Evolutionary conservation across 345 rosid species (phyloP).

Genomic region (Salix koriyanagi): DNA sequence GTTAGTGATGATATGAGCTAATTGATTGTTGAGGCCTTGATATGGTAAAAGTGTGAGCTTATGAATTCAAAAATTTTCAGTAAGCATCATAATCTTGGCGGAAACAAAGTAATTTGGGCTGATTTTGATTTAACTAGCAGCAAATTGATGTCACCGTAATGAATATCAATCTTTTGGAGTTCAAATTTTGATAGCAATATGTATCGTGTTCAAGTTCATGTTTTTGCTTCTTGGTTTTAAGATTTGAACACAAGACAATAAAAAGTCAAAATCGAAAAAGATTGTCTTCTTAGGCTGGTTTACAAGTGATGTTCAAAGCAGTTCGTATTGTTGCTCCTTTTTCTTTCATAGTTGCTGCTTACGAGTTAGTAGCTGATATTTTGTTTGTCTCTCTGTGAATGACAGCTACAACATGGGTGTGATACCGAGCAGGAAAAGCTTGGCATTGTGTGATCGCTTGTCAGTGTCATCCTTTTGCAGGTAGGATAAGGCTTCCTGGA

Average conservation of each 20-base stretch:
- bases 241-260: not conserved
- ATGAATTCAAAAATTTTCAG: not conserved
- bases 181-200: not conserved
- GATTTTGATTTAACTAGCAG: not conserved
- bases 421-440: conserved; percentile 79
- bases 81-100: not conserved
- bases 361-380: conserved; percentile 1
- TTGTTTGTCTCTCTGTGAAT: conserved; percentile 11
- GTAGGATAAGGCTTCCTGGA: conserved; percentile 24
- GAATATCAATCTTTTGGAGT: not conserved
- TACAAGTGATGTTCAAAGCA: not conserved
- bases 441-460: conserved; percentile 69
- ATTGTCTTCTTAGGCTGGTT: not conserved
- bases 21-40: not conserved
- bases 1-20: not conserved
- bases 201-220: not conserved
- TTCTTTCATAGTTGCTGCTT: not conserved
- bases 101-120: not conserved
- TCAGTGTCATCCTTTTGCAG: conserved; percentile 80
- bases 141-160: not conserved
- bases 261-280: not conserved
- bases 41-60: not conserved
- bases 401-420: conserved; percentile 93
- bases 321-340: not conserved
- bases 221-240: not conserved